Conservation (phyloP, 2,329 filamentous ascomycete genomes). For the Arachnomyces sp. region DNA sequence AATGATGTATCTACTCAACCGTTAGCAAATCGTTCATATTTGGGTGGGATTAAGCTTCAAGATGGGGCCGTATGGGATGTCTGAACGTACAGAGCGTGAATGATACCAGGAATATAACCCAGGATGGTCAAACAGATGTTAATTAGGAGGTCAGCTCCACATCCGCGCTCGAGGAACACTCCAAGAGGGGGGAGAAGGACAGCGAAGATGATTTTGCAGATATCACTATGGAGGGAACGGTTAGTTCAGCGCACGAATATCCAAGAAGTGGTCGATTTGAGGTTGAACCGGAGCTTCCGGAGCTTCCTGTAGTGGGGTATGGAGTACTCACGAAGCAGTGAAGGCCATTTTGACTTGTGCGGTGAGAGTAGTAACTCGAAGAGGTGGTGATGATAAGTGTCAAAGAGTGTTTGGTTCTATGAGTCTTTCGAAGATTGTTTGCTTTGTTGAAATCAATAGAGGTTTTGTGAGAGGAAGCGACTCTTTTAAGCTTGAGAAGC, state of each 20-base stretch:
- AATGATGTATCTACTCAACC: slow-evolving; percentile 11
- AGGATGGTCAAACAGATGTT: slow-evolving; percentile 82
- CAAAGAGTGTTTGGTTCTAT: too few relatives aligned
- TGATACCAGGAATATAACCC: slow-evolving; percentile 72
- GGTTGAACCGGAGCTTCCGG: neutral
- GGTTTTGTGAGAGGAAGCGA: too few relatives aligned
- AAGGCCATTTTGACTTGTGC: slow-evolving; percentile 40
- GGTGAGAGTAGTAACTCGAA: slow-evolving; percentile 5
- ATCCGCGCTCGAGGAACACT: slow-evolving; percentile 90
- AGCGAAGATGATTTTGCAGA: slow-evolving; percentile 79
- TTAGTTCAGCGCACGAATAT: neutral
- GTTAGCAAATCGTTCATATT: neutral
- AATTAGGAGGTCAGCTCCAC: slow-evolving; percentile 78
- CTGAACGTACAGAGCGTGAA: slow-evolving; percentile 70
- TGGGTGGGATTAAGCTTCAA: too few relatives aligned
- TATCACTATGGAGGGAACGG: slow-evolving; percentile 45
- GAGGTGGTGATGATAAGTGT: neutral
- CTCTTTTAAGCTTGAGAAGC: too few relatives aligned
- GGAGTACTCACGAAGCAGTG: slow-evolving; percentile 40
- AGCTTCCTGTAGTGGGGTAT: slow-evolving; percentile 4
- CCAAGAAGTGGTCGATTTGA: neutral
- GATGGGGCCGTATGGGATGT: neutral
- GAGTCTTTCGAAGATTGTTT: too few relatives aligned
- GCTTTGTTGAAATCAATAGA: too few relatives aligned
- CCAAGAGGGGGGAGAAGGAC: slow-evolving; percentile 82